phyloP scores from a whole-genome alignment of 148 eudicot genomes.

The Camellia lanceoleosa region DNA sequence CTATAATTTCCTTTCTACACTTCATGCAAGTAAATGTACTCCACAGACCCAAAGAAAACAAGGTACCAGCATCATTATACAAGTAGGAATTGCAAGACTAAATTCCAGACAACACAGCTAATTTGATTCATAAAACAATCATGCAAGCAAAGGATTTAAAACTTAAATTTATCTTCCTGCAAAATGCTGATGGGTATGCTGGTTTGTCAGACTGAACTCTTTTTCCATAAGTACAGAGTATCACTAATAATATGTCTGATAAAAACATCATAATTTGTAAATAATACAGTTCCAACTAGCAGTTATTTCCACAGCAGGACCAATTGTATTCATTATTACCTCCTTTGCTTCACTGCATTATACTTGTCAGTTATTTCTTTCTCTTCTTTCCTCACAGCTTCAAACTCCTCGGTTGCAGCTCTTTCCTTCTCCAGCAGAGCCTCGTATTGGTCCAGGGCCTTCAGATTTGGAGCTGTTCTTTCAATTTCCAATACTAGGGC shows the following conservation, averaged over 20 bases:
- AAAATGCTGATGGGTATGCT: neutral
- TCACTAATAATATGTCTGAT: neutral
- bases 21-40: neutral
- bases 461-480: slow-evolving; percentile 91
- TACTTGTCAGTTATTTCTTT: slow-evolving; percentile 65
- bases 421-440: slow-evolving; percentile 83
- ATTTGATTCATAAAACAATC: neutral
- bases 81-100: neutral
- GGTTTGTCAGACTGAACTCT: neutral
- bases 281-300: neutral
- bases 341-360: slow-evolving; percentile 60
- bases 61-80: neutral
- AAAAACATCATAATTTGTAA: neutral
- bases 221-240: no score
- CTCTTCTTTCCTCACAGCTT: slow-evolving; percentile 80
- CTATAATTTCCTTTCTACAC: neutral
- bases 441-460: slow-evolving; percentile 95
- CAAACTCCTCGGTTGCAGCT: slow-evolving; percentile 67
- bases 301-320: neutral
- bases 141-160: neutral
- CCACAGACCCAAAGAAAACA: neutral
- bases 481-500: slow-evolving; percentile 74
- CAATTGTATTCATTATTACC: slow-evolving; percentile 38
- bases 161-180: neutral
- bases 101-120: neutral